A percentile compares a stretch with the other conserved stretches of the same genome.
Evolutionary conservation across 345 rosid genomes (phyloP).

Genomic region (Chamaenerion angustifolium): DNA sequence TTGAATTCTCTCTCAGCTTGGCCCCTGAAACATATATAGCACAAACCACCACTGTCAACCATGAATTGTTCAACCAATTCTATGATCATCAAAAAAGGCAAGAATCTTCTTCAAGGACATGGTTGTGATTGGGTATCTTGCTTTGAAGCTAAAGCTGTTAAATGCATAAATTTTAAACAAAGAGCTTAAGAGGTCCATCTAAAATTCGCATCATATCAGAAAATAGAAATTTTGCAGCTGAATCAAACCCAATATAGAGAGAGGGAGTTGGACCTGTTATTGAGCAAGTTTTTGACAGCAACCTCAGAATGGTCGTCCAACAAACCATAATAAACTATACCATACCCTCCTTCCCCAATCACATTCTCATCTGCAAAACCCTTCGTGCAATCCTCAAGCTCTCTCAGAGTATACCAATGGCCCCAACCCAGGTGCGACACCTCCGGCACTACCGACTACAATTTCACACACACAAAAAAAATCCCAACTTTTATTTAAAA

Average conservation of each 20-base stretch:
- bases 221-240: too few relatives aligned
- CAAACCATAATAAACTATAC: slow-evolving; percentile 77
- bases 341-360: slow-evolving; percentile 90
- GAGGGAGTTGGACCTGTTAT: slow-evolving; percentile 44
- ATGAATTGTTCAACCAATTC: neutral
- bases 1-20: slow-evolving; percentile 91
- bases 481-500: too few relatives aligned
- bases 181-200: too few relatives aligned
- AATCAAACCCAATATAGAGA: neutral
- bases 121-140: too few relatives aligned
- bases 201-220: too few relatives aligned
- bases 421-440: slow-evolving; percentile 50
- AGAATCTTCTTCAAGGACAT: too few relatives aligned
- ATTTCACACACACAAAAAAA: neutral
- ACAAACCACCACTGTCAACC: neutral
- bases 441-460: slow-evolving; percentile 30
- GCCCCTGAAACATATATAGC: slow-evolving; percentile 32
- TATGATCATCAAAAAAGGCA: neutral
- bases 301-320: slow-evolving; percentile 49
- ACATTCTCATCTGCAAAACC: slow-evolving; percentile 69
- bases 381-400: slow-evolving; percentile 64
- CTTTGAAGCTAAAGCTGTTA: too few relatives aligned
- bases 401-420: slow-evolving; percentile 57
- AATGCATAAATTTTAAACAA: too few relatives aligned
- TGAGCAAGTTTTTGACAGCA: slow-evolving; percentile 85